These are phyloP conservation scores for Protea cynaroides DNA, from an alignment of 164 flowering plant genomes.

Conservation along the genomic window DNA sequence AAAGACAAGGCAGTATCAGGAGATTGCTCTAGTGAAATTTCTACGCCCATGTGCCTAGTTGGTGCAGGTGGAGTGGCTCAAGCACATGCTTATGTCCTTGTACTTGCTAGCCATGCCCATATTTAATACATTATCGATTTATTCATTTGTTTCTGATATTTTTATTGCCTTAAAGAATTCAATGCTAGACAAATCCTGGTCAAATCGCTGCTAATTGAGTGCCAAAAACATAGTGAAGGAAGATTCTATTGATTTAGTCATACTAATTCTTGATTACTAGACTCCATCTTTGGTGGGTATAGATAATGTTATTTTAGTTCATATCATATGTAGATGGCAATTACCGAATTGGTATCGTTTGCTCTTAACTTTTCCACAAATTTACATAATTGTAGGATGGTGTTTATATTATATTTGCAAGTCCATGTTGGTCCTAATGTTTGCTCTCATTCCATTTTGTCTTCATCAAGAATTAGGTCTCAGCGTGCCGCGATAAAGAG, in stretches of 20 bases:
- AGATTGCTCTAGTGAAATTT: background rate
- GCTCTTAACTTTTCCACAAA: background rate
- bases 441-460: background rate
- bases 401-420: background rate
- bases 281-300: background rate
- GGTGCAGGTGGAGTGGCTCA: conserved; percentile 5
- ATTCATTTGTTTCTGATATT: background rate
- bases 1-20: background rate
- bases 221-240: too few relatives aligned
- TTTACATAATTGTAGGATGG: background rate
- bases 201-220: background rate
- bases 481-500: conserved; percentile 33
- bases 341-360: background rate
- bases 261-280: background rate
- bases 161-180: background rate
- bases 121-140: background rate
- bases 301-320: background rate
- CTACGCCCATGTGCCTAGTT: conserved; percentile 2
- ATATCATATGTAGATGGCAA: background rate
- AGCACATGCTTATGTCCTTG: background rate
- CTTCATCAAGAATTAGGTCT: conserved; percentile 25
- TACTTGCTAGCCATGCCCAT: background rate
- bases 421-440: background rate
- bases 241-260: background rate
- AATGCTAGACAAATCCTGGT: background rate